These are phyloP conservation scores for Hyphopichia homilentoma DNA, from an alignment of 805 yeast species.

Conservation along the genomic window DNA sequence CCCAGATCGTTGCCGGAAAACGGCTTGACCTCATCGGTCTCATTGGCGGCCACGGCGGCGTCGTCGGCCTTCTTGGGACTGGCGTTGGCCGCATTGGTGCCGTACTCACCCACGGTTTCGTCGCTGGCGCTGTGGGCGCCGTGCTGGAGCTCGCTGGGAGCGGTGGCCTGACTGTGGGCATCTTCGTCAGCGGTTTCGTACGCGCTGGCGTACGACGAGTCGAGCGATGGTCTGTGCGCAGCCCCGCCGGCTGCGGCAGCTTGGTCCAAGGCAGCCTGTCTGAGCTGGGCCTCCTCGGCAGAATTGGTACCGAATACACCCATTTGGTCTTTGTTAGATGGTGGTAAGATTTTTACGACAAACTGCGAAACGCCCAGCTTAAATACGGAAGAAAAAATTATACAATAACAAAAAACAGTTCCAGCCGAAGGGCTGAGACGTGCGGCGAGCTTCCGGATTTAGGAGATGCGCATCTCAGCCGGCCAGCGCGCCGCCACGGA, in stretches of 20 bases:
- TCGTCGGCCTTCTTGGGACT: not conserved
- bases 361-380: not conserved
- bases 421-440: too few relatives aligned
- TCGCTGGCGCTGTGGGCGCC: slow-evolving; percentile 10
- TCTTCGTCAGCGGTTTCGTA: slow-evolving; percentile 33
- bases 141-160: not conserved
- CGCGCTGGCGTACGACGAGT: slow-evolving; percentile 15
- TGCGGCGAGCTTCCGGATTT: too few relatives aligned
- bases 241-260: not conserved
- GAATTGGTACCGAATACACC: slow-evolving; percentile 33
- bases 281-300: slow-evolving; percentile 24
- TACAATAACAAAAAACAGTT: too few relatives aligned
- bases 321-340: too few relatives aligned
- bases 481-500: too few relatives aligned
- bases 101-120: not conserved
- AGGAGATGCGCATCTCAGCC: too few relatives aligned
- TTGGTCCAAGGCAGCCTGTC: slow-evolving; percentile 19
- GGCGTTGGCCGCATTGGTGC: not conserved
- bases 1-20: slow-evolving; percentile 7
- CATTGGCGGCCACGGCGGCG: slow-evolving; percentile 6
- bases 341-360: not conserved
- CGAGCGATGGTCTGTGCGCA: slow-evolving; percentile 2
- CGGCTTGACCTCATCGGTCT: slow-evolving; percentile 12
- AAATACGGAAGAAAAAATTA: too few relatives aligned
- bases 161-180: slow-evolving; percentile 1